Base-by-base conservation (phyloP, 139 green algal species). In the Chlamydomonas asymmetrica region DNA sequence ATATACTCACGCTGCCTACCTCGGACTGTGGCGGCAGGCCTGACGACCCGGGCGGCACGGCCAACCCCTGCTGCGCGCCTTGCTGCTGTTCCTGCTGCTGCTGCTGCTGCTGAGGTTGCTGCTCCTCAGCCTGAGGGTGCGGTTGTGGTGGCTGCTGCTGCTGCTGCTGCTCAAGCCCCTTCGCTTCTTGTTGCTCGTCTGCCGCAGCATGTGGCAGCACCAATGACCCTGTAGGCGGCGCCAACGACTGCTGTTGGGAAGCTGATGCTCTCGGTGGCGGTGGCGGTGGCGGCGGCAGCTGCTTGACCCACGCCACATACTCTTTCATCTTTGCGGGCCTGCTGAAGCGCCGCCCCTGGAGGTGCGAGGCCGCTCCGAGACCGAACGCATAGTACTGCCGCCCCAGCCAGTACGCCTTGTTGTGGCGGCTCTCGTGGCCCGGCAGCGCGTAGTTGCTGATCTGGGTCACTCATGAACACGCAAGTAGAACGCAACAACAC, bases 391-490 rank as follows among this genome's bases (percentile, higher is more conserved):
- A 91, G 76, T 90, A 98, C 0, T 85, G 82, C 32, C 22, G 22
- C 37, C 76, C 75, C 13, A 25, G 45, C 96, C 96, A 99, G 81
- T 99, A 98, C 1, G 91, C 86, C 72, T 83, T 71, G 84, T 99
- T 99, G 84, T 99, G 96, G 0, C 45, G n/a, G 75, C 88, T 94
- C 40, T 81, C 79, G 74, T 93, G 85, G 23, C 92, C 93, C 2
- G 87, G 83, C 74, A 78, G 66, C 27, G 95, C 92, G 74, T 94
- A 98, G 84, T 95, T 98, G 82, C 86, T 95, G 27, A 98, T 71
- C 82, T 88, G 70, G 1, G 23, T 1, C 2, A 2, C 18, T 4
- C 32, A 29, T 10, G 32, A 16, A 16, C 31, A 52, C 45, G 45
- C 45, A 52, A 52, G 18, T 25, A 52, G 45, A 52, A 52, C 45